Conservation (phyloP, 1,284 basidiomycete species). For the Coniferiporia sulphurascens region DNA sequence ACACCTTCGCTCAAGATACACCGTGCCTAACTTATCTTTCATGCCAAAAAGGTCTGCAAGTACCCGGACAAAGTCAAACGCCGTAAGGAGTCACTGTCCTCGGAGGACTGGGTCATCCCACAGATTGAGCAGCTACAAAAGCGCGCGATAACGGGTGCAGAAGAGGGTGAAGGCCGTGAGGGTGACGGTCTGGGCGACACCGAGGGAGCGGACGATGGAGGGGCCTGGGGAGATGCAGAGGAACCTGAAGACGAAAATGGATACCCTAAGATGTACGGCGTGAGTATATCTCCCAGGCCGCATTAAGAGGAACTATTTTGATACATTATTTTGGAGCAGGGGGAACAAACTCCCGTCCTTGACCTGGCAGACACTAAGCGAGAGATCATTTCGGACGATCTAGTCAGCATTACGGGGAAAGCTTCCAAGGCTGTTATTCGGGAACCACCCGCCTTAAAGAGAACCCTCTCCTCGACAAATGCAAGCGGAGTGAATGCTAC, state of each 20-base stretch:
- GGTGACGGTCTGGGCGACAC: neutral
- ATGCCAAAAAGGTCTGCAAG: constrained; percentile 60
- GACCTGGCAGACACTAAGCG: too few species aligned
- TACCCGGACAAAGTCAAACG: constrained; percentile 58
- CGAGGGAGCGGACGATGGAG: constrained; percentile 14
- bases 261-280: neutral
- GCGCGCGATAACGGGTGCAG: constrained; percentile 23
- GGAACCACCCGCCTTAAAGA: neutral
- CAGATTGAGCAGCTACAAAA: constrained; percentile 27
- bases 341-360: neutral
- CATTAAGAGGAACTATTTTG: neutral
- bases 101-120: constrained; percentile 37
- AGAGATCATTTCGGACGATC: too few species aligned
- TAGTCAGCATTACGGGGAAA: neutral
- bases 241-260: neutral
- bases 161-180: constrained; percentile 22
- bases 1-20: neutral
- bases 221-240: constrained; percentile 2
- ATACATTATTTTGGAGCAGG: neutral
- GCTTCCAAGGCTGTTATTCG: neutral
- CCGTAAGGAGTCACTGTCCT: constrained; percentile 45
- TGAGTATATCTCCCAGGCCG: neutral
- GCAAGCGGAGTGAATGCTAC: neutral
- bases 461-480: neutral
- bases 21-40: neutral